Conservation (phyloP, 1,139 yeast genomes). For the Yamadazyma epiphylla region DNA sequence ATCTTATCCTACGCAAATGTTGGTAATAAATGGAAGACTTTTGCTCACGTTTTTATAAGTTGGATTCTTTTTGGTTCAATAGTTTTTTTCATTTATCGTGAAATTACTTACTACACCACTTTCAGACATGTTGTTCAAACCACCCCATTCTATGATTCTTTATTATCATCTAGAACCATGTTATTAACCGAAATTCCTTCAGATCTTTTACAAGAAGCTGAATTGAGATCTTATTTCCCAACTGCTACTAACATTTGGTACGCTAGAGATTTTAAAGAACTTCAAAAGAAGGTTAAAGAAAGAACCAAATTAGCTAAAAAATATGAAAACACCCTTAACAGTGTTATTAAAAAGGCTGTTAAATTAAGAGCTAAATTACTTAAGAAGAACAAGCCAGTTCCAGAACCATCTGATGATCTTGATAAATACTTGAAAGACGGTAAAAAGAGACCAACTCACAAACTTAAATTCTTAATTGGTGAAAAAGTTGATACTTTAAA, state of each 20-base stretch:
- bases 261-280: conserved; percentile 54
- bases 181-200: conserved; percentile 61
- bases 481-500: conserved; percentile 82
- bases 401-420: conserved; percentile 58
- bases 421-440: conserved; percentile 50
- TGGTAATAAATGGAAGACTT: conserved; percentile 53
- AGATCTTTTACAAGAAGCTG: conserved; percentile 45
- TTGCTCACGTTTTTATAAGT: conserved; percentile 69
- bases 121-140: conserved; percentile 67
- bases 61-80: conserved; percentile 64
- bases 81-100: conserved; percentile 64
- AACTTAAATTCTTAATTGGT: conserved; percentile 57
- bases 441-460: conserved; percentile 69
- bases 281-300: conserved; percentile 51
- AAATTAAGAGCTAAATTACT: conserved; percentile 52
- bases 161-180: conserved; percentile 63
- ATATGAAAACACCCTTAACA: conserved; percentile 59
- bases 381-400: conserved; percentile 50
- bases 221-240: conserved; percentile 56
- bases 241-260: conserved; percentile 58
- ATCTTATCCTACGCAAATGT: conserved; percentile 63
- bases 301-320: conserved; percentile 51
- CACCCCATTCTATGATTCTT: conserved; percentile 66
- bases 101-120: conserved; percentile 62
- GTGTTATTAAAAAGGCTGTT: conserved; percentile 52